Evolutionary conservation across 2,329 filamentous ascomycete genomes (phyloP).

Genomic region (Ophiobolus disseminans): DNA sequence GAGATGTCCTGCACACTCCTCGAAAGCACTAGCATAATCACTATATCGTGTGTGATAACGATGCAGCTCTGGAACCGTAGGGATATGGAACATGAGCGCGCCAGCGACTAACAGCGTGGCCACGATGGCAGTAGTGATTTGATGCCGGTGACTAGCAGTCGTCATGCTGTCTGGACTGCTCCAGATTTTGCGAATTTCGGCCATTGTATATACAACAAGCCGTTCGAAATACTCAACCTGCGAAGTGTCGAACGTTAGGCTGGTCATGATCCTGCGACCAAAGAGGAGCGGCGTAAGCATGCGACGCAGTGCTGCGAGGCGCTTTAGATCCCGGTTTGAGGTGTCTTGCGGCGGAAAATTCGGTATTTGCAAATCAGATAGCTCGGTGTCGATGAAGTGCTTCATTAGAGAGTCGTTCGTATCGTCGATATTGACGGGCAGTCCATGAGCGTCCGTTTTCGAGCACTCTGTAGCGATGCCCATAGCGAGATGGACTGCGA

Average conservation of each 20-base stretch:
- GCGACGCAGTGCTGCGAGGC: slow-evolving; percentile 25
- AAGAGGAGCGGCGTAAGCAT: slow-evolving; percentile 35
- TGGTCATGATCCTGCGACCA: slow-evolving; percentile 29
- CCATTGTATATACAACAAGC: slow-evolving; percentile 23
- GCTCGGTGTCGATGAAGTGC: slow-evolving; percentile 9
- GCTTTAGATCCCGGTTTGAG: not conserved
- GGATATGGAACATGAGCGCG: slow-evolving; percentile 26
- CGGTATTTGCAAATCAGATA: slow-evolving; percentile 4
- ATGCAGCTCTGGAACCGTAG: slow-evolving; percentile 6
- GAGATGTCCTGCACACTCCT: slow-evolving; percentile 18
- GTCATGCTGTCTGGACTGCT: slow-evolving; percentile 9
- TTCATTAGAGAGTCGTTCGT: slow-evolving; percentile 15
- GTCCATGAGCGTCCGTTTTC: not conserved
- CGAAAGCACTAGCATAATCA: slow-evolving; percentile 20
- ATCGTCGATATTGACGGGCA: not conserved
- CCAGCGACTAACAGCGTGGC: slow-evolving; percentile 28
- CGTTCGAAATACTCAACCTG: slow-evolving; percentile 19
- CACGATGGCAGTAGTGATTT: slow-evolving; percentile 25
- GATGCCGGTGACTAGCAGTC: slow-evolving; percentile 21
- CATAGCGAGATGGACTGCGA: slow-evolving; percentile 34
- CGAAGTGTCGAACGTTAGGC: slow-evolving; percentile 27
- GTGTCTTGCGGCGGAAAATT: not conserved
- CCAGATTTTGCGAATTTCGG: slow-evolving; percentile 13
- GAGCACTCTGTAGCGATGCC: slow-evolving; percentile 14
- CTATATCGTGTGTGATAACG: slow-evolving; percentile 1